Base-by-base conservation (phyloP, 805 yeast species). In the Millerago galiae region DNA sequence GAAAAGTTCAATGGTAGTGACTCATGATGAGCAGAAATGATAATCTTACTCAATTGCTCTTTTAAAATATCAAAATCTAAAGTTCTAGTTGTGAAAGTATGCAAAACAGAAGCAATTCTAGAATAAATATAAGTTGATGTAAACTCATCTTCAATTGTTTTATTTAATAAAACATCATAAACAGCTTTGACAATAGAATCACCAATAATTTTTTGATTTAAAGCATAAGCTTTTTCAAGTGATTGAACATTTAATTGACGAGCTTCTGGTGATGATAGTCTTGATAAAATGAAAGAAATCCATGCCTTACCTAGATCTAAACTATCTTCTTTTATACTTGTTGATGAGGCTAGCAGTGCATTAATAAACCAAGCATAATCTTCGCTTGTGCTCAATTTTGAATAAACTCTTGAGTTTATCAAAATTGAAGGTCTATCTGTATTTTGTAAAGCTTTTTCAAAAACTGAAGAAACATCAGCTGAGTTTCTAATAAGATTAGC, bases 311-410 rank as follows among this genome's bases (percentile, higher is more conserved):
- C 61, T 34, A 60, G 49, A 0, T 46, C 52, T 0, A 28, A 30
- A 16, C 54, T 52, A 12, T 50, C 26, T 3, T 56, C 53, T 4
- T 44, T 34, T 9, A 61, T 41, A 32, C 48, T 37, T 2, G 43
- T 34, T 5, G 68, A 48, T 4, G 70, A 45, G 0, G 71, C 53
- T 11, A 48, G 51, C 33, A 81, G 56, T 1, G 83, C 73, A 36
- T 66, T 58, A 8, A 71, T 59, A 47, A 70, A 74, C 87, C 85
- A 81, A 9, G 49, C 42, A 37, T 67, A 72, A 46, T 79, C 84
- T 7, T 58, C 65, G 1, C 56, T 61, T 3, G 71, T 49, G 0
- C 60, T 34, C 30, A 81, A 60, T 49, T 82, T 82, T 14, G 74
- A 60, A 48, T 70, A 71, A 5, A 79, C 69, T 44, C 74, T 75